Evolutionary conservation across 2,329 filamentous ascomycete genomes (phyloP).

Genomic region (Aspergillus awamori): DNA sequence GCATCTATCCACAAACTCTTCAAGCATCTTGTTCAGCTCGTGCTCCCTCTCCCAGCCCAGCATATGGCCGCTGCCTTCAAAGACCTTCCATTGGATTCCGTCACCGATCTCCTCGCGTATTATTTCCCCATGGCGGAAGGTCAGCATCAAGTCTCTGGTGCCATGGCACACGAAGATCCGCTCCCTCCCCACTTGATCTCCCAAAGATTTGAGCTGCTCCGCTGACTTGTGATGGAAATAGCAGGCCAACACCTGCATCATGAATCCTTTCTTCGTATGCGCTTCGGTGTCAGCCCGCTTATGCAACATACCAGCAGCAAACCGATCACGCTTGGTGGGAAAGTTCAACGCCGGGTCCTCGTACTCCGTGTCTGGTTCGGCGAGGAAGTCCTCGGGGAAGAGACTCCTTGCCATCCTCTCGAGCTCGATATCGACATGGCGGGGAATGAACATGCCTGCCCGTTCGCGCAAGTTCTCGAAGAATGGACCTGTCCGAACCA

Average conservation of each 20-base stretch:
- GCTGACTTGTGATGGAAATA: constrained; percentile 77
- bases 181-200: constrained; percentile 69
- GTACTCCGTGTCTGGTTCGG: constrained; percentile 59
- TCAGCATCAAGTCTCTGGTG: constrained; percentile 75
- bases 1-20: constrained; percentile 55
- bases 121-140: constrained; percentile 67
- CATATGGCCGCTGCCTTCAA: constrained; percentile 76
- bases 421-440: constrained; percentile 68
- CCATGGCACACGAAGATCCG: constrained; percentile 80
- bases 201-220: constrained; percentile 67
- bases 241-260: constrained; percentile 76
- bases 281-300: constrained; percentile 65
- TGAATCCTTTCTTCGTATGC: constrained; percentile 69
- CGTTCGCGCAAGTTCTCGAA: constrained; percentile 65
- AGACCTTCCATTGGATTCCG: constrained; percentile 55
- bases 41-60: constrained; percentile 69
- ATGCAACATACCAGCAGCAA: constrained; percentile 74
- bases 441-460: constrained; percentile 66
- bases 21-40: constrained; percentile 69
- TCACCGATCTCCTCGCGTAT: constrained; percentile 69
- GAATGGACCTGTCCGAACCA: constrained; percentile 62
- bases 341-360: constrained; percentile 54
- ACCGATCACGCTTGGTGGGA: constrained; percentile 77
- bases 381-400: constrained; percentile 68
- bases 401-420: constrained; percentile 65